These are phyloP conservation scores for Aspergillus aculeatus DNA, from an alignment of 2,329 filamentous ascomycete species.

Conservation along the genomic window DNA sequence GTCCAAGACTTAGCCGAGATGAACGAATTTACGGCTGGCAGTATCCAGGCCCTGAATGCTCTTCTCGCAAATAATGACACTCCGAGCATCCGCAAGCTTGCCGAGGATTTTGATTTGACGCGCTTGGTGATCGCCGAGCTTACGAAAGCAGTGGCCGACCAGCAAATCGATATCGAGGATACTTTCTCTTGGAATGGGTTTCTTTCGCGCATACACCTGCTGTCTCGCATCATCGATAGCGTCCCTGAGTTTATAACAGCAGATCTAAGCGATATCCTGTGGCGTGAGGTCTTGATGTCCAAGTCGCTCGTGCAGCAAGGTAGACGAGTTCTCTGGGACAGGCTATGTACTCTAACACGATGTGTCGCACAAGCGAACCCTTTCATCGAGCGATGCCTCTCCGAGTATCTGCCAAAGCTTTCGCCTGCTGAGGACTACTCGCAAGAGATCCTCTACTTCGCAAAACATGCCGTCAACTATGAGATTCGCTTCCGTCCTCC, in stretches of 20 bases:
- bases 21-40: constrained; percentile 67
- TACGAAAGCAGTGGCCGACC: constrained; percentile 52
- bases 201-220: constrained; percentile 57
- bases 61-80: constrained; percentile 42
- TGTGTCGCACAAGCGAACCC: constrained; percentile 32
- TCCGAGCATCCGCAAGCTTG: constrained; percentile 58
- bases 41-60: constrained; percentile 63
- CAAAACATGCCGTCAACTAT: constrained; percentile 43
- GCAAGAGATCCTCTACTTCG: constrained; percentile 42
- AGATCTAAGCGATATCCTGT: constrained; percentile 64
- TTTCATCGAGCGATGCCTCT: constrained; percentile 47
- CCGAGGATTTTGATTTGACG: constrained; percentile 61
- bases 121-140: constrained; percentile 64
- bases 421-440: constrained; percentile 38
- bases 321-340: constrained; percentile 67
- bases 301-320: constrained; percentile 60
- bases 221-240: constrained; percentile 59
- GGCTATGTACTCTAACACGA: constrained; percentile 51
- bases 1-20: constrained; percentile 65
- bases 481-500: constrained; percentile 59
- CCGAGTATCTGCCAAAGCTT: constrained; percentile 42
- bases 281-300: constrained; percentile 70
- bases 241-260: constrained; percentile 62
- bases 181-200: constrained; percentile 45
- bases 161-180: constrained; percentile 43